phyloP scores from a whole-genome alignment of 2,329 filamentous ascomycete species.

The Aureobasidium sp. region DNA sequence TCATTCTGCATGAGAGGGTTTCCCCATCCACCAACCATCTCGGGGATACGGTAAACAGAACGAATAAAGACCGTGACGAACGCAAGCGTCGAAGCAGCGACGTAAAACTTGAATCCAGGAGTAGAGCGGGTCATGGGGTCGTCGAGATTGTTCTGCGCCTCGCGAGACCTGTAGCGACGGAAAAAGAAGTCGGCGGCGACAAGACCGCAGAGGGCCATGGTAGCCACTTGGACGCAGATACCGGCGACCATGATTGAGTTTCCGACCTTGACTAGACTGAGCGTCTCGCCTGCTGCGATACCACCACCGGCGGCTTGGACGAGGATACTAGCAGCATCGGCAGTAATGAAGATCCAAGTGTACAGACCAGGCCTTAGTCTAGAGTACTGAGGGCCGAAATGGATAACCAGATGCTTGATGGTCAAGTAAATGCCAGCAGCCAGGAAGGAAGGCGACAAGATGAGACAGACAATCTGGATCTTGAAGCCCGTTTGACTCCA shows the following conservation, averaged over 20 bases:
- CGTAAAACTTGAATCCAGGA: slow-evolving; percentile 46
- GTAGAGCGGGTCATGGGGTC: slow-evolving; percentile 5
- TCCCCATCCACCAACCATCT: slow-evolving; percentile 47
- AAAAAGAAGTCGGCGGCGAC: slow-evolving; percentile 37
- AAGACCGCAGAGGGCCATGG: slow-evolving; percentile 37
- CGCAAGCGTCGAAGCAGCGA: slow-evolving; percentile 48
- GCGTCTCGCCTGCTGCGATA: slow-evolving; percentile 30
- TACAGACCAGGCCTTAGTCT: slow-evolving; percentile 39
- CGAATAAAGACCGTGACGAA: slow-evolving; percentile 60
- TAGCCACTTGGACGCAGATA: slow-evolving; percentile 39
- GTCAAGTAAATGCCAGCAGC: slow-evolving; percentile 43
- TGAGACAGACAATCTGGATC: slow-evolving; percentile 38
- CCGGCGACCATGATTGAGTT: slow-evolving; percentile 42
- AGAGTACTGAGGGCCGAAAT: slow-evolving; percentile 37
- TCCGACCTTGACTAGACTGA: slow-evolving; percentile 31
- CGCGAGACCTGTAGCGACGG: slow-evolving; percentile 10
- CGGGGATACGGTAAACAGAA: slow-evolving; percentile 46
- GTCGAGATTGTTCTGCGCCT: background rate
- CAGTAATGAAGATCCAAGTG: slow-evolving; percentile 46
- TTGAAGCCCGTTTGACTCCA: slow-evolving; percentile 32
- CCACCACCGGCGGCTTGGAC: slow-evolving; percentile 41
- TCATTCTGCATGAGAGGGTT: slow-evolving; percentile 42
- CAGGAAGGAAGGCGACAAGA: slow-evolving; percentile 39
- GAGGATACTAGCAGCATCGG: slow-evolving; percentile 41
- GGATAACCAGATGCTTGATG: slow-evolving; percentile 41